Percentiles rank a stretch among this genome's conserved stretches.
Conservation (phyloP, 2,329 filamentous ascomycete genomes). For the Cladophialophora psammophila region DNA sequence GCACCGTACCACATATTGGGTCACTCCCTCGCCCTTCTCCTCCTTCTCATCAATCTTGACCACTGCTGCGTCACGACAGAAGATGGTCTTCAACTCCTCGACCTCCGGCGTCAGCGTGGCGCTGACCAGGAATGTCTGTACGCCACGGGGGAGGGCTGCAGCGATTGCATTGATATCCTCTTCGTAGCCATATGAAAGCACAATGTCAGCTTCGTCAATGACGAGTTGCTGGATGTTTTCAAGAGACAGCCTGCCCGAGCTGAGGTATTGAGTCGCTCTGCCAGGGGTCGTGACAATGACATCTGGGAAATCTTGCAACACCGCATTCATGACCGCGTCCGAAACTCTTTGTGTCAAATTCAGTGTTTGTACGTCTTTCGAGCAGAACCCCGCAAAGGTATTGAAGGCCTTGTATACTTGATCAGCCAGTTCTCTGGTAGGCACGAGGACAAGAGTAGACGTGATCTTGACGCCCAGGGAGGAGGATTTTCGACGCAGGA, state of each 20-base stretch:
- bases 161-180: constrained; percentile 85
- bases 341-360: constrained; percentile 92
- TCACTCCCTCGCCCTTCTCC: constrained; percentile 76
- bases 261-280: constrained; percentile 80
- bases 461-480: constrained; percentile 49
- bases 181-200: constrained; percentile 92
- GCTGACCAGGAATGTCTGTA: constrained; percentile 93
- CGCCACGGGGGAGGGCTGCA: constrained; percentile 77
- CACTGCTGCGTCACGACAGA: constrained; percentile 80
- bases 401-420: constrained; percentile 84
- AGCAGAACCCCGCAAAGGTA: constrained; percentile 80
- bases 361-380: constrained; percentile 79
- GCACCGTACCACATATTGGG: constrained; percentile 86
- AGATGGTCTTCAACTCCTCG: constrained; percentile 81
- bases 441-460: constrained; percentile 78
- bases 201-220: constrained; percentile 92
- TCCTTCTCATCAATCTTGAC: constrained; percentile 85
- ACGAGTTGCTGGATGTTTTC: constrained; percentile 78
- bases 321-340: constrained; percentile 83
- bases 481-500: constrained; percentile 76
- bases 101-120: constrained; percentile 90
- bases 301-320: constrained; percentile 85
- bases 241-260: constrained; percentile 73
- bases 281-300: constrained; percentile 90
- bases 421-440: constrained; percentile 90